Evolutionary conservation across 2,329 filamentous ascomycete genomes (phyloP), one percentile per base, ranked within the genome.

Genomic region (Eutypa lata): DNA sequence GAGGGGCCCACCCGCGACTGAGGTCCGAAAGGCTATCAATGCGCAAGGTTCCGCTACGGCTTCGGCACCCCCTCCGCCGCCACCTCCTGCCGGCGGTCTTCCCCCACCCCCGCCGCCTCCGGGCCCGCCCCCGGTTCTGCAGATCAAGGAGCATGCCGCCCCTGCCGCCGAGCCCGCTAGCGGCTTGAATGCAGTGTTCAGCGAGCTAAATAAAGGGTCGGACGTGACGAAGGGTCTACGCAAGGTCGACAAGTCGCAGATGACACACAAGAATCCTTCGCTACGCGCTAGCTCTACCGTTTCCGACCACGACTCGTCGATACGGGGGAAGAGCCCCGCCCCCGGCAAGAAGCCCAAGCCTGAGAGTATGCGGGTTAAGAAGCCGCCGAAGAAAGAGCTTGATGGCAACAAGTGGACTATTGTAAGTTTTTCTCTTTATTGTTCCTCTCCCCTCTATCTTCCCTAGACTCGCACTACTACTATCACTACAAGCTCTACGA

Each of bases 261-360:
- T 97, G 93, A 99, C 94, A 55, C 94, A 99, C 75, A 97, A 97
- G 78, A 99, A 99, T 73, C 94, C 94, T 14, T 84, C 86, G 10
- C 78, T 99, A 53, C 87, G 94, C 57, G 82, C 89, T 22, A 78
- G 78, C 55, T 88, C 89, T 13, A 81, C 83, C 2, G 90, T 93
- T 3, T 79, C 89, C 26, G 82, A 80, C 21, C 79, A 78, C 54
- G 76, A 77, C 40, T 70, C 73, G 13, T 78, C 79, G 7, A 67
- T 75, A 22, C 82, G 90, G 47, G 85, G 82, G 52, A 96, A 94
- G 80, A 95, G 90, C 58, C 92, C 91, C 2, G 89, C 90, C 18
- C 94, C 94, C 1, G 89, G 86, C 61, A 93, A 91, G 73, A 92
- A 91, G 72, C 88, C 89, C 49, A 93, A 93, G 76, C 90, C 90